Evolutionary conservation across 1,139 yeast genomes (phyloP), one percentile per base, ranked within the genome.

Genomic region (Diutina neorugosa): DNA sequence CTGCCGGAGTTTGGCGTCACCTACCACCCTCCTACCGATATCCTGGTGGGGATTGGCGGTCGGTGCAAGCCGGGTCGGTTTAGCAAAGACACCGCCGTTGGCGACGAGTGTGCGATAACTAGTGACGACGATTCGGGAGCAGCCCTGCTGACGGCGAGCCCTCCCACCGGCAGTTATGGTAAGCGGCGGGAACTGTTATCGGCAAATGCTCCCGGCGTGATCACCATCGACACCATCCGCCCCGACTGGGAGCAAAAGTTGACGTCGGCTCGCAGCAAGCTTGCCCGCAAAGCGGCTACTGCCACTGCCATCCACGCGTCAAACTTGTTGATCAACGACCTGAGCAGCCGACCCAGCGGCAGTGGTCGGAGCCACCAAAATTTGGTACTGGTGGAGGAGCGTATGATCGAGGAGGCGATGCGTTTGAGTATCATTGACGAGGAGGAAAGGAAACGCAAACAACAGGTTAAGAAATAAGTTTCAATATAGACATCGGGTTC

Each of bases 211-310:
- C 78, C 82, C 1, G 77, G 77, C 9, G 94, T 89, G 2, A 76
- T 90, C 21, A 81, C 94, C 0, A 80, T 89, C 7, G 98, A 93
- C 66, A 70, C 68, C 60, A 86, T 93, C 49, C 75, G 97, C 53
- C 98, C 98, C 1, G 96, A 89, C 62, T 93, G 98, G 98, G 90
- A 87, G 59, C 68, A 73, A 11, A 86, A 82, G 60, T 74, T 93
- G 54, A 72, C 76, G 16, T 73, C 80, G 51, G 96, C 96, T 3
- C 77, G 93, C 54, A 78, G 82, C 56, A 84, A 82, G 60, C 71
- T 89, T 49, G 96, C 96, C 0, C 76, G 96, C 55, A 78, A 88
- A 61, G 84, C 96, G 0, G 98, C 97, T 0, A 89, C 96, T 18
- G 98, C 98, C 1, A 87, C 89, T 51, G 96, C 96, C 0, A 80